phyloP scores from a whole-genome alignment of 2,329 filamentous ascomycete species.

The Basipetospora chlamydospora region DNA sequence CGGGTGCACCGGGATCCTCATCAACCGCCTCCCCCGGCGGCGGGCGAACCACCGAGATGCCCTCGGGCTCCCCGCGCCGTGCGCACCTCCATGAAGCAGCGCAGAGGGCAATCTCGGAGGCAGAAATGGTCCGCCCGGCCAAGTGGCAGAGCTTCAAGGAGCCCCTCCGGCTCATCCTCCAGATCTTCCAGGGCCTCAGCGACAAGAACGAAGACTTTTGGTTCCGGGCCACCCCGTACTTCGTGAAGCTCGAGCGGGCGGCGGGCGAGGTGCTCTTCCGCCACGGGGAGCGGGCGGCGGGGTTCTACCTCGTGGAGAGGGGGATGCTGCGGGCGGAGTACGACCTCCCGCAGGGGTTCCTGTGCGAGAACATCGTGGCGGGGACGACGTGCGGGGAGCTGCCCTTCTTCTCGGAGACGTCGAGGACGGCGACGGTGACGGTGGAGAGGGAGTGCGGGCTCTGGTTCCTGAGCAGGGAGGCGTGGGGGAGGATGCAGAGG shows the following conservation, averaged over 20 bases:
- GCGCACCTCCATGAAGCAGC: slow-evolving; percentile 68
- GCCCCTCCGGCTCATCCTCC: slow-evolving; percentile 78
- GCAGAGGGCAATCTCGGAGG: slow-evolving; percentile 55
- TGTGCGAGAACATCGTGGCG: slow-evolving; percentile 83
- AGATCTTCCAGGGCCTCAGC: slow-evolving; percentile 86
- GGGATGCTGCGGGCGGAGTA: slow-evolving; percentile 88
- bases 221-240: slow-evolving; percentile 68
- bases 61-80: slow-evolving; percentile 48
- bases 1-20: neutral
- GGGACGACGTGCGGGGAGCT: slow-evolving; percentile 92
- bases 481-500: slow-evolving; percentile 59
- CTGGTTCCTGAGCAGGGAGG: slow-evolving; percentile 62
- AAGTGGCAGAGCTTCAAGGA: slow-evolving; percentile 82
- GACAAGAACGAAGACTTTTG: slow-evolving; percentile 88
- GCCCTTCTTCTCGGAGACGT: slow-evolving; percentile 88
- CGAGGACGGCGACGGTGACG: slow-evolving; percentile 70
- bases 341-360: slow-evolving; percentile 72
- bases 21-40: slow-evolving; percentile 12
- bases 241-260: slow-evolving; percentile 50
- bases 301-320: slow-evolving; percentile 81
- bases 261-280: slow-evolving; percentile 63
- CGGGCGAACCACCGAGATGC: neutral
- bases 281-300: slow-evolving; percentile 60
- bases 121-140: slow-evolving; percentile 41
- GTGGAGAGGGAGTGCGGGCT: slow-evolving; percentile 70